Percentiles rank a stretch among this genome's conserved stretches.
Conservation (phyloP, 176 grass and related monocot species). For the Rhynchospora tenuis region DNA sequence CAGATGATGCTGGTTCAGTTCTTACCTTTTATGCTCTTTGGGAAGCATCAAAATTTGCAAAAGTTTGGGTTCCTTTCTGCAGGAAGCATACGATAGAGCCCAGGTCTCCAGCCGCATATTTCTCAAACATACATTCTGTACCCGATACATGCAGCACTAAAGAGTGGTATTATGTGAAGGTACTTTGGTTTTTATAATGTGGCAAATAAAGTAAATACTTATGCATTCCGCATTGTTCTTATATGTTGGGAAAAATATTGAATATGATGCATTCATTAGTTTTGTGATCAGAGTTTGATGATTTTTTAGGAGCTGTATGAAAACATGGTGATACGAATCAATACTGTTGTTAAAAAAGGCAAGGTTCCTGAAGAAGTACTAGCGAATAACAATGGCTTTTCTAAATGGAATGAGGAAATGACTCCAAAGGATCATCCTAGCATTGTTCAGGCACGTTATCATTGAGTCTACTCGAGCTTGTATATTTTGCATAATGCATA, state of each 20-base stretch:
- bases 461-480: background rate
- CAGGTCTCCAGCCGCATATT: conserved; percentile 61
- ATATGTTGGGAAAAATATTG: background rate
- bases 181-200: conserved; percentile 2
- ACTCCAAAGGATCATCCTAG: conserved; percentile 49
- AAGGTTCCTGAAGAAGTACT: conserved; percentile 33
- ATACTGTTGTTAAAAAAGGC: conserved; percentile 30
- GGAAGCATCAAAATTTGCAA: conserved; percentile 70
- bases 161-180: conserved; percentile 56
- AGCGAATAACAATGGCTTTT: conserved; percentile 32
- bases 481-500: background rate
- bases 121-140: conserved; percentile 18
- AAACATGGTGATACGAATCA: conserved; percentile 36
- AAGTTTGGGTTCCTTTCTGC: conserved; percentile 69
- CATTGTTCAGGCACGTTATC: conserved; percentile 45
- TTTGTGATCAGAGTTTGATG: too few species aligned
- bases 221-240: background rate
- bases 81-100: conserved; percentile 51
- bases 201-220: background rate
- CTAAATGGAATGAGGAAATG: conserved; percentile 36
- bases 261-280: too few species aligned
- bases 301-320: conserved; percentile 47
- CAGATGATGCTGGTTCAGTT: conserved; percentile 66
- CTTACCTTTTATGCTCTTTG: conserved; percentile 42
- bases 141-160: conserved; percentile 10